Conservation (phyloP, 2,329 filamentous ascomycete species). For the Sarocladiaceae sp. region DNA sequence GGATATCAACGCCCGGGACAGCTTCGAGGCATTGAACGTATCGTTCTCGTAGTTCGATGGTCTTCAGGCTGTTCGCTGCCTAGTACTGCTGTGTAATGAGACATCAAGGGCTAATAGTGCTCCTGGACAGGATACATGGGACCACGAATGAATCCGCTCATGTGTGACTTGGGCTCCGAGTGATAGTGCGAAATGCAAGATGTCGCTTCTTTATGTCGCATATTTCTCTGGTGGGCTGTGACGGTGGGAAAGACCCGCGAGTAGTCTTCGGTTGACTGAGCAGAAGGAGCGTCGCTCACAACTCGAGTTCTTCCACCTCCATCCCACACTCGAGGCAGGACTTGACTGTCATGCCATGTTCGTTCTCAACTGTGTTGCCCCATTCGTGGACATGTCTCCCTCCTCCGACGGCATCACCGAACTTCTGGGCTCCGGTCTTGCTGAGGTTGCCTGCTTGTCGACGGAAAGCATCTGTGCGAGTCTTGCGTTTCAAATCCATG, state of each 20-base stretch:
- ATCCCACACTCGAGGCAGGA: conserved; percentile 70
- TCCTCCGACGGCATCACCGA: conserved; percentile 69
- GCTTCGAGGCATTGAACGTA: background rate
- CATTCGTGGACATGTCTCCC: conserved; percentile 86
- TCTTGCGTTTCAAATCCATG: conserved; percentile 86
- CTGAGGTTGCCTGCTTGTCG: conserved; percentile 58
- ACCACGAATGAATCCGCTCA: too few relatives aligned
- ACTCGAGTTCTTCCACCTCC: conserved; percentile 71
- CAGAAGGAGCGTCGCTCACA: conserved; percentile 29
- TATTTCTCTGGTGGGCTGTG: too few relatives aligned
- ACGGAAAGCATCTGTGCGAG: conserved; percentile 82
- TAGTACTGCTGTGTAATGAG: too few relatives aligned
- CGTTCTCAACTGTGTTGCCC: conserved; percentile 61
- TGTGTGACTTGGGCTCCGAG: too few relatives aligned
- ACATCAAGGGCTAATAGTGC: too few relatives aligned
- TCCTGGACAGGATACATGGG: too few relatives aligned
- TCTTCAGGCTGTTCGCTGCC: too few relatives aligned
- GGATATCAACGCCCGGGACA: background rate
- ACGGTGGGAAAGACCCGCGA: too few relatives aligned
- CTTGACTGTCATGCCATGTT: conserved; percentile 72
- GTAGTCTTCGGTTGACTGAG: too few relatives aligned
- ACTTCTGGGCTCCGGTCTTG: conserved; percentile 47
- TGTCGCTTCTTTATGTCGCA: too few relatives aligned
- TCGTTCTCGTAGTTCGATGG: background rate
- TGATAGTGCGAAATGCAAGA: too few relatives aligned